Evolutionary conservation across 345 rosid genomes (phyloP).

Genomic region (Syzygium aqueum): DNA sequence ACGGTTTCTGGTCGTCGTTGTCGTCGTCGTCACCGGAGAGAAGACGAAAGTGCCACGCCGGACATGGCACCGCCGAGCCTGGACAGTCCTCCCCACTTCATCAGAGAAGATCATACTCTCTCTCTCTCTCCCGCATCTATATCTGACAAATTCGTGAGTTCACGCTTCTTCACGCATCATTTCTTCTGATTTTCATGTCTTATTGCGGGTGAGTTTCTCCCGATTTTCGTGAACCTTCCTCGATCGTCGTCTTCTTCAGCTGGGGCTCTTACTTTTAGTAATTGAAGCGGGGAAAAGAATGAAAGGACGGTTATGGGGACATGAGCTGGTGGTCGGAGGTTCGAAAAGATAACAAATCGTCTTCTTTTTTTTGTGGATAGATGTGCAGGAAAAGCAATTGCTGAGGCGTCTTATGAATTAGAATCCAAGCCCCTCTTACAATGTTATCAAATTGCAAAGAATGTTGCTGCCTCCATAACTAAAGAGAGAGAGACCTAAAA

Average conservation of each 20-base stretch:
- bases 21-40: too few species aligned
- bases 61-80: neutral
- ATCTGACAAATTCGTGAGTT: neutral
- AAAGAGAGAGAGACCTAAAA: too few species aligned
- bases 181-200: neutral
- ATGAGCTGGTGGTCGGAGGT: neutral
- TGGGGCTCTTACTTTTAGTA: too few species aligned
- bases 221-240: too few species aligned
- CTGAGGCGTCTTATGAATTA: neutral
- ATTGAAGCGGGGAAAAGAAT: neutral
- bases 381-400: too few species aligned
- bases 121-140: neutral
- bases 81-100: neutral
- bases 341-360: neutral
- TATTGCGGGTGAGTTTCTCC: too few species aligned
- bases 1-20: too few species aligned
- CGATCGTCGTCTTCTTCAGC: neutral
- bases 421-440: neutral
- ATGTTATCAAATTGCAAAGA: too few species aligned
- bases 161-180: neutral
- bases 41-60: too few species aligned
- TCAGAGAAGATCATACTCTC: too few species aligned
- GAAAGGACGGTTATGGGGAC: neutral
- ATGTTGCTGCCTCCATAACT: too few species aligned
- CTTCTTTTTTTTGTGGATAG: too few species aligned